Conservation (phyloP, 2,329 filamentous ascomycete species). For the Tricladium varicosporioides region DNA sequence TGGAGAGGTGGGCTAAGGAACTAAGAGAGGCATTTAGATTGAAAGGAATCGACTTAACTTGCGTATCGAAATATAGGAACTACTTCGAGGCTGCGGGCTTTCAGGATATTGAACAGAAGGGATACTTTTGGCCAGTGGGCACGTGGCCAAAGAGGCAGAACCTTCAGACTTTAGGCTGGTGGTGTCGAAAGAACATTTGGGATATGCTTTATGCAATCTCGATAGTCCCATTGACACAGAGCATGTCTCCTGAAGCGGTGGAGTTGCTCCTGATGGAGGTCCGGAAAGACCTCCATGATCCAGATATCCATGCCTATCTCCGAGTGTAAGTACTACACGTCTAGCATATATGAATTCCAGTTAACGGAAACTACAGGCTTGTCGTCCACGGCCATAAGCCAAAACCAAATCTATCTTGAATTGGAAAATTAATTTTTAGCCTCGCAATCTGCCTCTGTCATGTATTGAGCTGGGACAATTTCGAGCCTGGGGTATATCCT, state of each 20-base stretch:
- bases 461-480: no score
- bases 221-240: background rate
- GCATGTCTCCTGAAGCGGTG: background rate
- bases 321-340: constrained; percentile 1
- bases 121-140: no score
- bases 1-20: background rate
- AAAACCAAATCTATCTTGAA: no score
- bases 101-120: no score
- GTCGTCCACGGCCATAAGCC: background rate
- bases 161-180: background rate
- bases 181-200: background rate
- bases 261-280: background rate
- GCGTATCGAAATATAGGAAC: background rate
- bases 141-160: background rate
- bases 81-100: background rate
- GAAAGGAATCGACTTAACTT: background rate
- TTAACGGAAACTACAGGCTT: background rate
- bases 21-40: background rate
- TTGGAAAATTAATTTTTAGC: no score
- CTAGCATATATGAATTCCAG: constrained; percentile 1
- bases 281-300: background rate
- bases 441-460: no score
- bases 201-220: background rate
- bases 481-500: no score
- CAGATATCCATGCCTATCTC: background rate